A percentile compares a stretch with the other conserved stretches of the same genome.
phyloP scores from a whole-genome alignment of 768 basidiomycete species.

The Mycena alexandri region DNA sequence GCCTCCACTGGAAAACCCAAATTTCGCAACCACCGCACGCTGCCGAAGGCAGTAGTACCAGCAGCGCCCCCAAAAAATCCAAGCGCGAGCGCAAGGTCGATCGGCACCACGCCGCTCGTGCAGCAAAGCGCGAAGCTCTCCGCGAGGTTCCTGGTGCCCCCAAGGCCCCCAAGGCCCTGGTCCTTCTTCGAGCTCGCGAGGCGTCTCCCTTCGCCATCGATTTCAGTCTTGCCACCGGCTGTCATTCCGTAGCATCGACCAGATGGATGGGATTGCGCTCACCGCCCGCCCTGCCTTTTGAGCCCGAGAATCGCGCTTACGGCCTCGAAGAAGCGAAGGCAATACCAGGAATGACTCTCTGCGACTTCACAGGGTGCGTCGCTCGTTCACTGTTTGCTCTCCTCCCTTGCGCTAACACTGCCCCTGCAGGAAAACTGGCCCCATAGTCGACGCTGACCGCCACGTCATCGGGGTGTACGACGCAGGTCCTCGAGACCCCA shows the following conservation, averaged over 20 bases:
- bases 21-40: not conserved
- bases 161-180: conserved; percentile 1
- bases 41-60: too few species aligned
- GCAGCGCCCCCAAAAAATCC: too few species aligned
- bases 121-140: not conserved
- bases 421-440: too few species aligned
- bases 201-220: not conserved
- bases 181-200: not conserved
- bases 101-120: not conserved
- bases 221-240: too few species aligned
- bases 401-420: too few species aligned
- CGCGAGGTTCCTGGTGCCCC: not conserved
- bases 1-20: not conserved
- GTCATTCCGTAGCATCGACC: not conserved
- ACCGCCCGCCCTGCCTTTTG: not conserved
- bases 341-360: not conserved
- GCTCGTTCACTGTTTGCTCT: too few species aligned
- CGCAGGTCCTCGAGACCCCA: not conserved
- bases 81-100: too few species aligned
- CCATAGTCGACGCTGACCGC: not conserved
- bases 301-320: not conserved
- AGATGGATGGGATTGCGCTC: conserved; percentile 14
- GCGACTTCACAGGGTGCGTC: conserved; percentile 8
- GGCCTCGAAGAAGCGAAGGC: not conserved
- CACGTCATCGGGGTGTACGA: not conserved